Base-by-base conservation (phyloP, 1,139 yeast genomes). In the Lizanozyma gosingica region DNA sequence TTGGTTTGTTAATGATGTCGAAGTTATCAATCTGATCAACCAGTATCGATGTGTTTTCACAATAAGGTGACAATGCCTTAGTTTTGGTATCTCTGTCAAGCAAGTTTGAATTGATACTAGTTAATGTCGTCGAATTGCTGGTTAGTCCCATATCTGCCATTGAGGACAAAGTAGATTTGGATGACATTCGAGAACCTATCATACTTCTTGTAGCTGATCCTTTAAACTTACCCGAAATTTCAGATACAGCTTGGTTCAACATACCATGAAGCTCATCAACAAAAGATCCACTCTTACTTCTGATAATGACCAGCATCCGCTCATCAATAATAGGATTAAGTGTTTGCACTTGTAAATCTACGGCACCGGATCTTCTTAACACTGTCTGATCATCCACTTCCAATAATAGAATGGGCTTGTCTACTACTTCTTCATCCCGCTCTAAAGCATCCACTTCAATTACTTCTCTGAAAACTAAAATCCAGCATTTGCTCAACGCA, bases 401-500 rank as follows among this genome's bases (percentile, higher is more conserved):
- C 42, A 69, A 49, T 34, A 70, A 51, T 40, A 69, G 51, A 3
- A 70, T 52, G 4, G 75, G 73, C 38, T 50, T 53, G 43, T 69
- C 75, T 15, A 62, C 43, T 9, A 55, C 54, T 44, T 66, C 71
- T 17, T 55, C 49, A 39, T 49, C 53, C 43, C 29, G 9, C 11
- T 22, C 29, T 22, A 22, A 11, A 6, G 29, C 9, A 22, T 22
- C 29, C 6, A 22, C 9, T 22, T 64, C 70, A 40, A 40, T 56
- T 37, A 61, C 70, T 48, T 69, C 75, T 47, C 67, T 67, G 52
- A 69, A 70, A 3, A 66, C 53, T 41, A 69, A 55, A 43, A 69
- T 49, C 75, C 75, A 70, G 37, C 65, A 51, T 45, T 58, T 56
- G 38, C 54, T 51, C 39, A 54, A 40, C 4, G 58, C 60, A 43